Evolutionary conservation across 2,329 filamentous ascomycete species (phyloP), one percentile per base, ranked within the genome.

Genomic region (Stachybotrys echinatus): DNA sequence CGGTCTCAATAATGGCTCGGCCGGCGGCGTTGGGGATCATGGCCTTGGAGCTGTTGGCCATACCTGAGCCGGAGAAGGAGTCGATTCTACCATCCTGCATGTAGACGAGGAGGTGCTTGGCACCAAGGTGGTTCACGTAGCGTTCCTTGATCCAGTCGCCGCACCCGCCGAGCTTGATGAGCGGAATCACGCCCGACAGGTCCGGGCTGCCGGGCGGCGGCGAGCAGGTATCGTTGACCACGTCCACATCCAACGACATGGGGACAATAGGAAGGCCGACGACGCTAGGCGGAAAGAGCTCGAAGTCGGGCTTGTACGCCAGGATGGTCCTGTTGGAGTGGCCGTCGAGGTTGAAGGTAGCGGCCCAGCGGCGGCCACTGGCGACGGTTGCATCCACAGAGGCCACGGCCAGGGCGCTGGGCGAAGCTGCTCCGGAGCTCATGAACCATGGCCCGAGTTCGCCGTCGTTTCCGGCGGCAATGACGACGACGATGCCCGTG

Each of bases 381-480:
- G 20, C 42, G 57, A 22, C 58, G 57, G 17, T 60, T 3, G 61
- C 64, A 18, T 62, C 59, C 34, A 75, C 61, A 0, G 74, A 75
- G 19, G 72, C 74, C 22, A 76, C 67, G 4, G 71, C 65, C 10
- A 74, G 65, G 4, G 72, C 71, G n/a, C 69, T 64, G 23, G 62
- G 63, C 3, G 70, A 72, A 6, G 70, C 66, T 2, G 72, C 65
- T 4, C 72, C 74, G 4, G 64, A 66, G 42, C 63, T 65, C 6
- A 66, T 65, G 23, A 67, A 70, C 57, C 75, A 74, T 0, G 73
- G 61, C 2, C 74, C 74, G n/a, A 61, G 55, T 6, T 58, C 58
- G 17, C 74, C 74, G 6, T 66, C 64, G 48, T 77, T 77, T 31
- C 74, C 74, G 7, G 68, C 71, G 1, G 73, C 65, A 21, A 76